phyloP scores from a whole-genome alignment of 768 basidiomycete genomes.

The Pulveroboletus frians region DNA sequence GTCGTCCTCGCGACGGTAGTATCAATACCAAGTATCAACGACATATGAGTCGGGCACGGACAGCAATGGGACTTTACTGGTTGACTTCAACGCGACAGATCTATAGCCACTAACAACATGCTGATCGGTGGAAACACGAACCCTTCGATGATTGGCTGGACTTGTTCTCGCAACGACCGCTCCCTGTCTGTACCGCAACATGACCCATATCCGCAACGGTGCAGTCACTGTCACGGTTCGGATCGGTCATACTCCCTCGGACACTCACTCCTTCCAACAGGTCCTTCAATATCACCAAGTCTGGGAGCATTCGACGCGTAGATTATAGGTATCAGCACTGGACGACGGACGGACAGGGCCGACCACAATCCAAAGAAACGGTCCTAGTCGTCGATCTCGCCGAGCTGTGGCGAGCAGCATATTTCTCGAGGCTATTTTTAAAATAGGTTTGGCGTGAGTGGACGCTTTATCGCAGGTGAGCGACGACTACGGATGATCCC shows the following conservation, averaged over 20 bases:
- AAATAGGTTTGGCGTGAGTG: background rate
- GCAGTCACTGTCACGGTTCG: slow-evolving; percentile 27
- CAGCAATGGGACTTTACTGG: slow-evolving; percentile 47
- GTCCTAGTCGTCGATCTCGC: slow-evolving; percentile 83
- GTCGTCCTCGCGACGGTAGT: slow-evolving; percentile 66
- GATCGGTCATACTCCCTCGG: slow-evolving; percentile 40
- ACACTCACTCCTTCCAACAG: slow-evolving; percentile 32
- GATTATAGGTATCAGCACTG: slow-evolving; percentile 1
- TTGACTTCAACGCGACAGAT: slow-evolving; percentile 66
- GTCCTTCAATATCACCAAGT: slow-evolving; percentile 11
- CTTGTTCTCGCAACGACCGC: slow-evolving; percentile 42
- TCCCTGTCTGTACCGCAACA: slow-evolving; percentile 25
- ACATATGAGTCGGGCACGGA: slow-evolving; percentile 27
- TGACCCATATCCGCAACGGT: slow-evolving; percentile 13
- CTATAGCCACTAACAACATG: slow-evolving; percentile 8
- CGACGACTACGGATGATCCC: background rate
- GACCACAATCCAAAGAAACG: slow-evolving; percentile 43
- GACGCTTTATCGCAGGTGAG: slow-evolving; percentile 4
- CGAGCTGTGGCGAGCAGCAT: slow-evolving; percentile 54
- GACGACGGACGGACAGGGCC: slow-evolving; percentile 22
- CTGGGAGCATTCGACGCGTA: slow-evolving; percentile 3
- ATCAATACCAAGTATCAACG: slow-evolving; percentile 60
- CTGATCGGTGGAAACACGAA: slow-evolving; percentile 20
- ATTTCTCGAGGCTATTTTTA: background rate
- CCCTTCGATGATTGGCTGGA: slow-evolving; percentile 55